phyloP scores from a whole-genome alignment of 2,329 filamentous ascomycete genomes.

The Ustilaginoidea virens region DNA sequence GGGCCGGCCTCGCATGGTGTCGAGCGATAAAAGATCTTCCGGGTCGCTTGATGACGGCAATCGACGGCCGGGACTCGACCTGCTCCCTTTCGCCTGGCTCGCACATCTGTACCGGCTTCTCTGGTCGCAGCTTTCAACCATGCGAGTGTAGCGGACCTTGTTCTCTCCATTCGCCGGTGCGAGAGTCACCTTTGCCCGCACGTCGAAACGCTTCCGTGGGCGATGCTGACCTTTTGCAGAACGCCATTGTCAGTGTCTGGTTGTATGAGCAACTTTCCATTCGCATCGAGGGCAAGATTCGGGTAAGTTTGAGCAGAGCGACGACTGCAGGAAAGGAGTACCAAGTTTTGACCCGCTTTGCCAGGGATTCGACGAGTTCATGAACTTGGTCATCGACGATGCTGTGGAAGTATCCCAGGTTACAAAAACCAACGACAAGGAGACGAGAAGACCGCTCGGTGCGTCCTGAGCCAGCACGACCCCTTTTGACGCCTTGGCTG shows the following conservation, averaged over 20 bases:
- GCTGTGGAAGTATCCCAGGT: conserved; percentile 81
- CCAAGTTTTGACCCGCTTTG: conserved; percentile 1
- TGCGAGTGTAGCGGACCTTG: too few relatives aligned
- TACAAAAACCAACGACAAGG: conserved; percentile 62
- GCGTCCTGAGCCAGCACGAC: conserved; percentile 14
- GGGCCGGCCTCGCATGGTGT: too few relatives aligned
- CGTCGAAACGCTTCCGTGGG: too few relatives aligned
- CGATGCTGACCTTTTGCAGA: conserved; percentile 24
- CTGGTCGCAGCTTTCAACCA: too few relatives aligned
- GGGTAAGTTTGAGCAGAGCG: conserved; percentile 45
- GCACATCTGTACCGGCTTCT: too few relatives aligned
- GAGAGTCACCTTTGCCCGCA: too few relatives aligned
- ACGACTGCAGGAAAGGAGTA: too few relatives aligned
- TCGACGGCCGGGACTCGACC: too few relatives aligned
- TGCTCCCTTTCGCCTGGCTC: too few relatives aligned
- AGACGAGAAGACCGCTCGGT: conserved; percentile 70
- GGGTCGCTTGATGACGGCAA: too few relatives aligned
- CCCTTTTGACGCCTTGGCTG: background rate
- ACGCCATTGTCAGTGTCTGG: conserved; percentile 85
- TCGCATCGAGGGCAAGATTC: conserved; percentile 90
- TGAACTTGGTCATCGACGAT: conserved; percentile 95
- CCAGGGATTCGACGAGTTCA: conserved; percentile 96
- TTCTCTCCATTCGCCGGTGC: too few relatives aligned
- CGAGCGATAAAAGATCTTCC: too few relatives aligned
- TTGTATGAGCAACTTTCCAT: conserved; percentile 91